Evolutionary conservation across 345 rosid species (phyloP).

Genomic region (Moricandia arvensis): DNA sequence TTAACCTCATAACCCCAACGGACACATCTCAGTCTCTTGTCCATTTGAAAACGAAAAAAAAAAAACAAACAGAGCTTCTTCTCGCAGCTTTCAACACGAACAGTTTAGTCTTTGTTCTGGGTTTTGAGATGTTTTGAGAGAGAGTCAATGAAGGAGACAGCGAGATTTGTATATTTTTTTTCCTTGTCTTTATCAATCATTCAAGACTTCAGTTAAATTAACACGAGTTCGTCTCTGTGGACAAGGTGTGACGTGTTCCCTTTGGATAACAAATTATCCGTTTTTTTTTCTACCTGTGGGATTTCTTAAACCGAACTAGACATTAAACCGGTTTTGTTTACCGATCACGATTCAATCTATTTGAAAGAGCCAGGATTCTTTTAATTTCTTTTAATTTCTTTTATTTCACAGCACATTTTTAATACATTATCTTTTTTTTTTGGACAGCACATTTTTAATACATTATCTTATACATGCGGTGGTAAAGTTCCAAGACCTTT

Average conservation of each 20-base stretch:
- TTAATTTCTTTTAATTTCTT: too few species aligned
- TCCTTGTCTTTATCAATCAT: neutral
- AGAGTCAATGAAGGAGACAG: neutral
- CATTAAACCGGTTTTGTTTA: neutral
- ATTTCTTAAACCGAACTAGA: neutral
- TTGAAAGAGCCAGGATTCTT: neutral
- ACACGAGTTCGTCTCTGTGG: neutral
- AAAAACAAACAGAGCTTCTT: conserved; percentile 4
- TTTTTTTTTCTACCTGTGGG: neutral
- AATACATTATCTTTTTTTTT: too few species aligned
- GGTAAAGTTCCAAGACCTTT: neutral
- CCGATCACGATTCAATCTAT: neutral
- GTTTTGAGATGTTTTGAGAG: neutral
- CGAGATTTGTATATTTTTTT: neutral
- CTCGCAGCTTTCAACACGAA: neutral
- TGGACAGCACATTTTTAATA: too few species aligned
- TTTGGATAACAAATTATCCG: neutral
- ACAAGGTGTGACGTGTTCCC: neutral
- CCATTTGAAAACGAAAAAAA: conserved; percentile 31
- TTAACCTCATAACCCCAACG: conserved; percentile 74
- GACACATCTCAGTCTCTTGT: conserved; percentile 49
- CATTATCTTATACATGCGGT: neutral
- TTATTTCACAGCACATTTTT: neutral
- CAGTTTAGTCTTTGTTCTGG: neutral
- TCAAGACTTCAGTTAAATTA: neutral